Conservation (phyloP, 2,329 filamentous ascomycete species). For the Fusarium sp. region DNA sequence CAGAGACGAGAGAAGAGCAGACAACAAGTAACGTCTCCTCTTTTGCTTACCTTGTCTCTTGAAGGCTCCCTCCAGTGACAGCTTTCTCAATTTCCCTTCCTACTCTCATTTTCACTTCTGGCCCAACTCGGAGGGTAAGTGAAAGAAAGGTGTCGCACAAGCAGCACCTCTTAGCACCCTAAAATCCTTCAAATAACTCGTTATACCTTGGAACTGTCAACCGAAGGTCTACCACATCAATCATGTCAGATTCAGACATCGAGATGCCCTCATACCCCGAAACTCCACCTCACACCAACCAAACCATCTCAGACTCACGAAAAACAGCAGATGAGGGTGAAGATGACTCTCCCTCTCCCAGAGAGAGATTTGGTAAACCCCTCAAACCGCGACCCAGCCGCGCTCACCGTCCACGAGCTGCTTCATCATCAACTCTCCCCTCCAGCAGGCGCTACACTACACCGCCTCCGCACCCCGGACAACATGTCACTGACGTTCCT, state of each 20-base stretch:
- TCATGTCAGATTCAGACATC: not conserved
- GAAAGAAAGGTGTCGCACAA: too few species aligned
- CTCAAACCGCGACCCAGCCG: rapidly evolving
- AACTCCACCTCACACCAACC: not conserved
- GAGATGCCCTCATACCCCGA: not conserved
- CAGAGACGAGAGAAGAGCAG: not conserved
- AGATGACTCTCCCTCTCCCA: rapidly evolving
- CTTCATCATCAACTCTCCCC: not conserved
- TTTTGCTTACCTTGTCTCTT: not conserved
- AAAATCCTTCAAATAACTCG: too few species aligned
- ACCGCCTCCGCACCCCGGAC: not conserved
- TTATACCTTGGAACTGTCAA: rapidly evolving
- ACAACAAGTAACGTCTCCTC: too few species aligned
- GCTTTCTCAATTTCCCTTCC: not conserved
- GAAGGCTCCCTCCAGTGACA: rapidly evolving
- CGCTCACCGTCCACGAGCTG: not conserved
- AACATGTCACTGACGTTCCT: not conserved
- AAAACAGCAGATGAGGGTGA: not conserved
- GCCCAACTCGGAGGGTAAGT: not conserved
- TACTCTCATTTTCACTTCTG: too few species aligned
- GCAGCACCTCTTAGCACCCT: too few species aligned
- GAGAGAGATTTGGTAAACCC: rapidly evolving
- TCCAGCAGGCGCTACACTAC: not conserved
- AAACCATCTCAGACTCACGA: not conserved
- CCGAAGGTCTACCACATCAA: rapidly evolving